Evolutionary conservation across 345 rosid genomes (phyloP).

Genomic region (Nasturtium officinale): DNA sequence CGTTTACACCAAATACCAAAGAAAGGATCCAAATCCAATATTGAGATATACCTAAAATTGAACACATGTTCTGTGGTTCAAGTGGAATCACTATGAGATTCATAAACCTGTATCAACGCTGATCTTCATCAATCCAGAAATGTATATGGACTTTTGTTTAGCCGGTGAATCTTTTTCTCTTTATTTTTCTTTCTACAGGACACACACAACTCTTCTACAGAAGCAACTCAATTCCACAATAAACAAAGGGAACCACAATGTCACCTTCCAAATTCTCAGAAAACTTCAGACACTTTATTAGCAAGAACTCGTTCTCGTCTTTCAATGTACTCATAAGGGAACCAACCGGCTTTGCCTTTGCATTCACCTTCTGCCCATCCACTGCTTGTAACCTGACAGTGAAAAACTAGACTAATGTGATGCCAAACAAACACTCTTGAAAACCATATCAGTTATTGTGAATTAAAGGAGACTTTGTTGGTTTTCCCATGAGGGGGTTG

Average conservation of each 20-base stretch:
- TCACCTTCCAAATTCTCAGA: slow-evolving; percentile 47
- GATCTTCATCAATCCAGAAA: slow-evolving; percentile 4
- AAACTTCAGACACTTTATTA: slow-evolving; percentile 91
- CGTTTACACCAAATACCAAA: too few species aligned
- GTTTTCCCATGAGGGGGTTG: background rate
- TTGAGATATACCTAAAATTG: slow-evolving; percentile 7
- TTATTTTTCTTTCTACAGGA: slow-evolving; percentile 1
- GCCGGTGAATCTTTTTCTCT: slow-evolving; percentile 1
- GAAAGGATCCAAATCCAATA: too few species aligned
- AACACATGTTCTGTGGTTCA: slow-evolving; percentile 6
- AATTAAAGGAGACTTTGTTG: slow-evolving; percentile 19
- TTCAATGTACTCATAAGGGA: slow-evolving; percentile 79
- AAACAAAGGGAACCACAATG: slow-evolving; percentile 15
- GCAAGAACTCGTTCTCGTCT: slow-evolving; percentile 94
- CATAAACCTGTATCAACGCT: slow-evolving; percentile 1
- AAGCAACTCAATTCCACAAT: slow-evolving; percentile 16
- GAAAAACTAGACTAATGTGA: slow-evolving; percentile 11
- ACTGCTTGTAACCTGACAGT: slow-evolving; percentile 68
- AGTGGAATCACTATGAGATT: slow-evolving; percentile 11
- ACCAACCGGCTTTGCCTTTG: slow-evolving; percentile 99
- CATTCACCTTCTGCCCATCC: slow-evolving; percentile 99
- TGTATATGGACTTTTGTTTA: slow-evolving; percentile 7
- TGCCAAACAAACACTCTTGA: slow-evolving; percentile 13
- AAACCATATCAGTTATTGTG: background rate
- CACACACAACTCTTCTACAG: slow-evolving; percentile 26